phyloP scores from a whole-genome alignment of 106 monocot genomes.

The Platanthera zijinensis region DNA sequence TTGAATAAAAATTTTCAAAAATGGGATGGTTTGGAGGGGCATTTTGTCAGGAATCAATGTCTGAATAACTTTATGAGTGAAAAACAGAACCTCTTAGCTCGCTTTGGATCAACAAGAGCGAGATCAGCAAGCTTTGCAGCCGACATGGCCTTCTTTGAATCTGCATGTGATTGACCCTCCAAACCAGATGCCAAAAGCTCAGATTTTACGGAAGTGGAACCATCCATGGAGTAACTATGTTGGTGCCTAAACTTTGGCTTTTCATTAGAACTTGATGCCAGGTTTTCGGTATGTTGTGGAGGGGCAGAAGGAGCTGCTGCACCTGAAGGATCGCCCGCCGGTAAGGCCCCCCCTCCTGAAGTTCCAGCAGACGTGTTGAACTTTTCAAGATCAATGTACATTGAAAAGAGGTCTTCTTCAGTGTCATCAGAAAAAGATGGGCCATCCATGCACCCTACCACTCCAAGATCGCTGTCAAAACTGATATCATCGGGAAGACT shows the following conservation, averaged over 20 bases:
- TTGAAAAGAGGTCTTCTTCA: constrained; percentile 66
- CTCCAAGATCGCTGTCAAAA: constrained; percentile 58
- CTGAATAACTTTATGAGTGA: background rate
- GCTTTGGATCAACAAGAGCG: constrained; percentile 77
- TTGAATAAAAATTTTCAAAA: background rate
- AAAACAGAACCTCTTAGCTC: constrained; percentile 68
- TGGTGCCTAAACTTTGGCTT: constrained; percentile 52
- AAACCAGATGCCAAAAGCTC: constrained; percentile 32
- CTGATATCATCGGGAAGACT: constrained; percentile 65
- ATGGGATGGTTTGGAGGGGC: background rate
- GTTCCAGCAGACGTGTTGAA: constrained; percentile 20
- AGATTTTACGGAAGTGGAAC: constrained; percentile 37
- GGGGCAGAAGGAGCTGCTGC: background rate
- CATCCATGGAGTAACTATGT: constrained; percentile 77
- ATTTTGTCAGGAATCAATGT: background rate
- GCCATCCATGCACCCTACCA: constrained; percentile 33
- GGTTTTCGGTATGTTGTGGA: constrained; percentile 2
- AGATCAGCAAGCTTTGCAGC: constrained; percentile 80
- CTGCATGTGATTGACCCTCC: constrained; percentile 31
- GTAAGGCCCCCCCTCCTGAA: background rate
- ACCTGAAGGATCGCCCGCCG: background rate
- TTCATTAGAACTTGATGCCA: constrained; percentile 6
- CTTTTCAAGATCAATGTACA: constrained; percentile 78
- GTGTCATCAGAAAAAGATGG: constrained; percentile 45
- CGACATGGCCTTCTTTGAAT: constrained; percentile 80